Percentiles rank a stretch among this genome's conserved stretches.
phyloP scores from a whole-genome alignment of 192 early-diverging fungal genomes.

The Chytriomyces sp. region DNA sequence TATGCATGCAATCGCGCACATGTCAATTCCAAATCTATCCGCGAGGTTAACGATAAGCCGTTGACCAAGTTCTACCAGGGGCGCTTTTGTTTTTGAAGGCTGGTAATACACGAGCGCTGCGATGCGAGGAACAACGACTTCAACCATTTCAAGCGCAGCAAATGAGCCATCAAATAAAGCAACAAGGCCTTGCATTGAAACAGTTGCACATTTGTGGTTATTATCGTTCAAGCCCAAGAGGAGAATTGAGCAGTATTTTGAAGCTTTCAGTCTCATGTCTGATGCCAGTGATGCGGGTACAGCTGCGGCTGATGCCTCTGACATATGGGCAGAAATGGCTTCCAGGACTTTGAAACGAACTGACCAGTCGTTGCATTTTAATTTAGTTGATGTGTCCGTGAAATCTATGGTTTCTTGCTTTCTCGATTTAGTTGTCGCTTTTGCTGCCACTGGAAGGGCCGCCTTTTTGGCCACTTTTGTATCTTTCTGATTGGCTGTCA shows the following conservation, averaged over 20 bases:
- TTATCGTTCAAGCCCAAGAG: conserved; percentile 29
- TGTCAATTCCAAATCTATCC: conserved; percentile 22
- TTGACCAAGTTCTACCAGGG: conserved; percentile 3
- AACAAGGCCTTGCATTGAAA: conserved; percentile 5
- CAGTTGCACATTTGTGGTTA: conserved; percentile 24
- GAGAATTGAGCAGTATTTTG: conserved; percentile 21
- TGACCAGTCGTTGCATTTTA: conserved; percentile 36
- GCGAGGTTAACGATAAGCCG: not conserved
- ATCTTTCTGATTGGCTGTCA: not conserved
- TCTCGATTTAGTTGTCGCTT: too few species aligned
- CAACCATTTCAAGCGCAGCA: conserved; percentile 19
- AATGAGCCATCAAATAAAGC: conserved; percentile 10
- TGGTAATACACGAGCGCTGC: conserved; percentile 28
- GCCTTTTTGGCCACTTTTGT: not conserved
- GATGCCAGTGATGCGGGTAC: not conserved
- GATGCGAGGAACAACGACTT: conserved; percentile 28
- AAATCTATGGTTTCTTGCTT: not conserved
- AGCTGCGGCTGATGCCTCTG: not conserved
- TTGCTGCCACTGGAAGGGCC: too few species aligned
- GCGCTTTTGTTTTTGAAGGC: conserved; percentile 17
- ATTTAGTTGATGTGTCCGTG: not conserved
- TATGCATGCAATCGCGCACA: conserved; percentile 14
- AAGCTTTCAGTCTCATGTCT: conserved; percentile 12
- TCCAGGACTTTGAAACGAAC: conserved; percentile 28
- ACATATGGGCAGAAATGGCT: conserved; percentile 7